Conservation (phyloP, 345 rosid species). For the Gossypium longicalyx region DNA sequence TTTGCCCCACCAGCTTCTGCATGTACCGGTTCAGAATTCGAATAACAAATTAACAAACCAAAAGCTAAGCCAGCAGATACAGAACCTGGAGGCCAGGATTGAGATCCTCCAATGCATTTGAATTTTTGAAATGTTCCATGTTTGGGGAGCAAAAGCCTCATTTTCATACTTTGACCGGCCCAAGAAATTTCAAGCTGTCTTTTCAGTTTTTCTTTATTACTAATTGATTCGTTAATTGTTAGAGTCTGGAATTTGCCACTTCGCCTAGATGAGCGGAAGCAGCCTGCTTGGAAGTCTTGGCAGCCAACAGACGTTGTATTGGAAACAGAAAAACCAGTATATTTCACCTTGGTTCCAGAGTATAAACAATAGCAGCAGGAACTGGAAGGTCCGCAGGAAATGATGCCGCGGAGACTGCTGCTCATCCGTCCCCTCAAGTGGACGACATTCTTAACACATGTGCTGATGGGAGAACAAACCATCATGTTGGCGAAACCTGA, state of each 20-base stretch:
- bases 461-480: slow-evolving; percentile 41
- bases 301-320: slow-evolving; percentile 28
- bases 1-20: slow-evolving; percentile 53
- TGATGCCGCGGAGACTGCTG: slow-evolving; percentile 30
- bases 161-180: slow-evolving; percentile 30
- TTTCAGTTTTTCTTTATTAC: slow-evolving; percentile 28
- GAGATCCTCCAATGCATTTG: slow-evolving; percentile 35
- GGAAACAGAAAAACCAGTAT: slow-evolving; percentile 40
- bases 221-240: slow-evolving; percentile 32
- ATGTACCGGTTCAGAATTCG: slow-evolving; percentile 47
- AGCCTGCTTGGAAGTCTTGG: slow-evolving; percentile 25
- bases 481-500: slow-evolving; percentile 52
- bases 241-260: slow-evolving; percentile 31
- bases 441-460: slow-evolving; percentile 50
- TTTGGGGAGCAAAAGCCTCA: slow-evolving; percentile 44
- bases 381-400: slow-evolving; percentile 35
- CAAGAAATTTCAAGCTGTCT: slow-evolving; percentile 48
- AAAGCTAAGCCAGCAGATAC: slow-evolving; percentile 47
- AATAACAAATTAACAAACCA: slow-evolving; percentile 67
- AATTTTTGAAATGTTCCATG: slow-evolving; percentile 36
- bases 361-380: slow-evolving; percentile 30
- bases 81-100: slow-evolving; percentile 42
- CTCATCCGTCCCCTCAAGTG: slow-evolving; percentile 41
- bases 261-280: slow-evolving; percentile 25
- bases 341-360: slow-evolving; percentile 31